Base-by-base conservation (phyloP, 805 yeast species). In the Saccharomycopsis schoenii region DNA sequence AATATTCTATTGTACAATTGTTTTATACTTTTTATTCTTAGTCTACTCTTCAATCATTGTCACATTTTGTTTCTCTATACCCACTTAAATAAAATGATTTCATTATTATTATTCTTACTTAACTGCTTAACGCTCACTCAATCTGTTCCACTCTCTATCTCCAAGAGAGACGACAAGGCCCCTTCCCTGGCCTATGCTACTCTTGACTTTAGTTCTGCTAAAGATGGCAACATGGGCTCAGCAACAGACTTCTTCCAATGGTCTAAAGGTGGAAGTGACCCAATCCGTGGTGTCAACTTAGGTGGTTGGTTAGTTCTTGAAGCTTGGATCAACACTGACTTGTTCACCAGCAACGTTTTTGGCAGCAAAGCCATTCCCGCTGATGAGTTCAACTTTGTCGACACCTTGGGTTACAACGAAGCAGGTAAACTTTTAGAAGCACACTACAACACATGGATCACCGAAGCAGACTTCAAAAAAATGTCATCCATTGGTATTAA, bases 241-340 rank as follows among this genome's bases (percentile, higher is more conserved):
- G 50, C 24, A 19, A 52, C 63, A 1, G 29, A 29, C 21, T 60
- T 40, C 55, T 55, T 42, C 25, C n/a, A 47, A 24, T 63, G 61
- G 43, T 12, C 57, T 4, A 59, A 56, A 36, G 60, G 52, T 11
- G 42, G 56, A 19, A 51, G 14, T 2, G 25, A 55, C 21, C 63
- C 63, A 9, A 62, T 70, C 29, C 61, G 67, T 56, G 85, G 85
- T 51, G 80, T 83, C 11, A 77, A 82, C 34, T 67, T 86, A 15
- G 92, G 91, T 41, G 90, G 90, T 10, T 86, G 91, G 92, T 73
- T 85, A 21, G 82, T 85, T 0, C 73, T 86, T 10, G 90, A 85
- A 68, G 89, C 90, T 1, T 86, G 80, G 66, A 85, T 86, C 61
- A 84, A 86, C 0, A 89, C 91, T 0, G 78, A 85, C 1, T 69